Evolutionary conservation across 2,329 filamentous ascomycete genomes (phyloP), one percentile per base, ranked within the genome.

Genomic region (Apiospora marii): DNA sequence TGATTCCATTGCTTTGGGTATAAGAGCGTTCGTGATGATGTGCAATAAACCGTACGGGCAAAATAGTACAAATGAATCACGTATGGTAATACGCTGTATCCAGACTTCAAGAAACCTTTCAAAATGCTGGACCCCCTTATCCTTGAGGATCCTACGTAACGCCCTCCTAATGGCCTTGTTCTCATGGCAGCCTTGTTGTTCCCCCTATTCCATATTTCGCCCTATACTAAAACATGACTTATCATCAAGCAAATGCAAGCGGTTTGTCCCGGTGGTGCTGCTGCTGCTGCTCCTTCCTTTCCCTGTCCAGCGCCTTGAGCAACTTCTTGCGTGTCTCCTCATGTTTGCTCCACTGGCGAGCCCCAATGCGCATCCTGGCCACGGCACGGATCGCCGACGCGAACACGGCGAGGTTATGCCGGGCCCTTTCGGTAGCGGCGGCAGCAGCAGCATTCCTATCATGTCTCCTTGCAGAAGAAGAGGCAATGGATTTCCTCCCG

Each of bases 301-400:
- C 58, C n/a, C 58, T 64, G 14, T 64, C 58, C 19, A 64, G 19
- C 3, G 58, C 87, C 14, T 84, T 83, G n/a, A 83, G 85, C 72
- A 91, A 83, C 73, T 83, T 82, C 74, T 81, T 81, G 70, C 88
- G 83, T 51, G 86, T 85, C 70, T 81, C 82, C 78, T 91, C 88
- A 72, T 90, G 87, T 71, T 83, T 81, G 41, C 82, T 83, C 88
- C 88, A 91, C 30, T 81, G 79, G 48, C 81, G 81, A 22, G 88
- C 87, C 27, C 84, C 82, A 69, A 87, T 80, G 72, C 83, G 84
- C 82, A 85, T 83, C 70, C 88, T 85, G 24, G 87, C 87, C 67
- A 89, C 82, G 77, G 90, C 90, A 71, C 86, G 85, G 27, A 88
- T 83, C 74, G 85, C 85, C 73, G 80, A 80, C 67, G 87, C 81